Evolutionary conservation across 768 basidiomycete genomes (phyloP), one percentile per base, ranked within the genome.

Genomic region (Plicaturopsis crispa): DNA sequence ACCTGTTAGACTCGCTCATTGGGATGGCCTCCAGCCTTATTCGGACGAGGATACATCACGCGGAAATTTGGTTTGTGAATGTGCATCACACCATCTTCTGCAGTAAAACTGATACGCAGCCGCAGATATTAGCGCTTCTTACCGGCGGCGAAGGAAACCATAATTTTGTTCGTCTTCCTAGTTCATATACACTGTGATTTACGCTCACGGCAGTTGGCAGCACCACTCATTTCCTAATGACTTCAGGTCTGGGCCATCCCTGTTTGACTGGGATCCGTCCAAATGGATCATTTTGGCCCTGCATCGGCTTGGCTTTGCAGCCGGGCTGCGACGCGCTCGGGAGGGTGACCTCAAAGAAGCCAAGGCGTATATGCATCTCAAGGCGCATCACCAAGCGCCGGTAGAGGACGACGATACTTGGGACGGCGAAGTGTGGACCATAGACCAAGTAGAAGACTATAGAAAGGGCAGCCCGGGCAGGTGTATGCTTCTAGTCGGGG

Each of bases 131-230:
- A 3, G 83, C 84, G 1, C 46, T 86, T 2, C 57, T 84, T 18
- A 85, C 84, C 0, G 71, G 75, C 26, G 84, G 84, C 16, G 85
- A 89, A 64, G 84, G 84, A 18, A 83, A 81, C 49, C 82, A 86
- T 54, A 85, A 84, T 46, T 82, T 79, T 50, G 79, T 81, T 52
- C 55, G 80, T 54, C 48, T 31, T 34, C 24, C 6, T n/a, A n/a
- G n/a, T n/a, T n/a, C n/a, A n/a, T n/a, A n/a, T n/a, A n/a, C n/a
- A n/a, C n/a, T n/a, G n/a, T n/a, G n/a, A n/a, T n/a, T n/a, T n/a
- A n/a, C n/a, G n/a, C n/a, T n/a, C n/a, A n/a, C n/a, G n/a, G n/a
- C n/a, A 31, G 26, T 24, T 22, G 10, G 34, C 41, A 11, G n/a
- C 35, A 87, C 73, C 84, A 87, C 54, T 70, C 83, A 1, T 87